Evolutionary conservation across 306 rosid species (phyloP), one percentile per base, ranked within the genome.

Genomic region (Sicyos baderoa): DNA sequence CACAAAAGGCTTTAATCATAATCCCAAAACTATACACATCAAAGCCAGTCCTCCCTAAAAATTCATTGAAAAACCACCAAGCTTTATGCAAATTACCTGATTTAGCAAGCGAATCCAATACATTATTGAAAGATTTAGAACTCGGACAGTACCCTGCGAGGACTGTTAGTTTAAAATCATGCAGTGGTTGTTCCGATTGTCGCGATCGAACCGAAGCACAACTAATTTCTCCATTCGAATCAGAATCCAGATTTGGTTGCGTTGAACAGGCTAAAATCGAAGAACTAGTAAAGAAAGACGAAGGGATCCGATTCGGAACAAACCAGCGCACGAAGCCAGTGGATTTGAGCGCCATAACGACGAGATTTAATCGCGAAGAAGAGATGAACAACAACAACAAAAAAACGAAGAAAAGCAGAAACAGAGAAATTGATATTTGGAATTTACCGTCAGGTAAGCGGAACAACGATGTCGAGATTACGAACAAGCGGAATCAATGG

Each of bases 341-440:
- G 9, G 96, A 82, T n/a, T 85, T 59, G 66, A 19, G 15, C 23
- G 16, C 47, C 67, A 60, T 32, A 8, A 60, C 32, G 5, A n/a
- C 22, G 48, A 29, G 48, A 60, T 2, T 32, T 16, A 32, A 32
- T 16, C 86, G 84, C n/a, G 55, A 79, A 68, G 37, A 92, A 89
- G 79, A 82, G 91, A 77, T 25, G 86, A 86, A 74, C 86, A 87
- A 95, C 88, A 86, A 74, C 86, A 87, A 95, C 86, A 81, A 55
- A 11, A 29, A 16, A 76, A 47, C 54, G 87, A 88, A 22, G 96
- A 92, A 78, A 92, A 89, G 80, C 93, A 88, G 77, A 87, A 78
- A 45, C 82, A 86, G 11, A 89, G 93, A 93, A 62, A 60, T 84
- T 54, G 81, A 71, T 66, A 93, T 92, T 19, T 87, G 84, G 80